Base-by-base conservation (phyloP, 768 basidiomycete species). In the Phylloporus arenicola region DNA sequence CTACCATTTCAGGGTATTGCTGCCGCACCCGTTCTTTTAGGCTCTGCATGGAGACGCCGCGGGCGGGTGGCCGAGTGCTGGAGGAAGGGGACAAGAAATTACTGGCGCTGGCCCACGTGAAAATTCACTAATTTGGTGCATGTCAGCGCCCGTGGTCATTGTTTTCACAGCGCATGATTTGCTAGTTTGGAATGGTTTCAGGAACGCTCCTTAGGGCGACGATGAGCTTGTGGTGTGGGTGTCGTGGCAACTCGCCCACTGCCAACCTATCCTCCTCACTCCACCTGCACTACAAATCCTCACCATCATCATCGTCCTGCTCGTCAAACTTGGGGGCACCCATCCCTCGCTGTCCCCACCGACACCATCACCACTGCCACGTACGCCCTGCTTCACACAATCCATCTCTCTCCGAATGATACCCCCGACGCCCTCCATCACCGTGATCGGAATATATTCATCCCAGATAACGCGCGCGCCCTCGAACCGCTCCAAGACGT, bases 401-500 rank as follows among this genome's bases (percentile, higher is more conserved):
- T 25, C 7, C 25, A 25, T 73, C 67, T 82, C 82, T 39, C 82
- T 67, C 19, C 79, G 67, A 13, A 88, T 63, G 45, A 62, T 71
- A 12, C 82, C 65, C 10, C 78, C 82, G 17, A 89, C 54, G 0
- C 85, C 75, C 62, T 80, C 74, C 77, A 64, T 88, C 75, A 27
- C 76, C 78, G 44, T 80, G 78, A 86, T 82, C 5, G 81, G 67
- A 44, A 73, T 74, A 60, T 52, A 7, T 34, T 33, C 54, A 63
- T 52, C 16, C 57, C 53, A 25, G 59, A 59, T 7, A 59, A 20
- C n/a, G 54, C 42, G 7, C 59, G 56, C 24, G 57, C 53, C 25
- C 56, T 44, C 9, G 59, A 43, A 3, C 52, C 31, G 3, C 59
- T 33, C 59, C 59, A 61, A 10, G 59, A 54, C 14, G 48, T 17